phyloP scores from a whole-genome alignment of 202 grass and related monocot species.

The Setaria italica region DNA sequence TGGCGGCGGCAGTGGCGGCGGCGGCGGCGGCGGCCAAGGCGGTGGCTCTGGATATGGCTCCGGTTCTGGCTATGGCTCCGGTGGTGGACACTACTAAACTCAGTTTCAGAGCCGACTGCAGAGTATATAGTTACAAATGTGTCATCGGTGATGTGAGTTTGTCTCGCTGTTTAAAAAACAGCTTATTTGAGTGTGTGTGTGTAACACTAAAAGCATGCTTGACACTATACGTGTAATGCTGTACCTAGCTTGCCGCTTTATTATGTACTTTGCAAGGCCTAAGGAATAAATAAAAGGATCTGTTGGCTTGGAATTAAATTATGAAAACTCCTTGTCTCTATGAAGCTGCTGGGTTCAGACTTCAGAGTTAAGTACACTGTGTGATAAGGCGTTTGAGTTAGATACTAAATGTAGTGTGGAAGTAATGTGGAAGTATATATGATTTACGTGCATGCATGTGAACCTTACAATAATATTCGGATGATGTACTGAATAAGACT shows the following conservation, averaged over 20 bases:
- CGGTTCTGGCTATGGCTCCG: slow-evolving; percentile 34
- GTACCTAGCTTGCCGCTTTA: slow-evolving; percentile 26
- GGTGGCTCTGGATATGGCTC: slow-evolving; percentile 42
- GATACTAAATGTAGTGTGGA: neutral
- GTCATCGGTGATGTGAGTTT: neutral
- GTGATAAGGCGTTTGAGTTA: neutral
- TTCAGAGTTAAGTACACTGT: neutral
- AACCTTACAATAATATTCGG: neutral
- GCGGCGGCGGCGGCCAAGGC: slow-evolving; percentile 28
- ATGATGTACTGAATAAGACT: neutral
- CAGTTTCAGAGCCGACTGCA: neutral
- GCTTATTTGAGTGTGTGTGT: neutral
- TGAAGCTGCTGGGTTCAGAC: neutral
- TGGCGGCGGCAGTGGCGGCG: neutral
- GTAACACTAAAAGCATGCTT: slow-evolving; percentile 20
- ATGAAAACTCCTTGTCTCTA: neutral
- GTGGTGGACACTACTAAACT: slow-evolving; percentile 39
- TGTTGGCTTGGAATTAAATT: slow-evolving; percentile 30
- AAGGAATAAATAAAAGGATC: slow-evolving; percentile 46
- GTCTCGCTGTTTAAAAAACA: neutral
- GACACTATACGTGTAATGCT: neutral
- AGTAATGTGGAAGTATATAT: neutral
- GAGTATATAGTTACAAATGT: neutral
- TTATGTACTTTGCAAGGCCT: slow-evolving; percentile 19
- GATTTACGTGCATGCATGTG: neutral